These are phyloP conservation scores for Talaromyces piceae DNA, from an alignment of 2,329 filamentous ascomycete genomes.

Conservation along the genomic window DNA sequence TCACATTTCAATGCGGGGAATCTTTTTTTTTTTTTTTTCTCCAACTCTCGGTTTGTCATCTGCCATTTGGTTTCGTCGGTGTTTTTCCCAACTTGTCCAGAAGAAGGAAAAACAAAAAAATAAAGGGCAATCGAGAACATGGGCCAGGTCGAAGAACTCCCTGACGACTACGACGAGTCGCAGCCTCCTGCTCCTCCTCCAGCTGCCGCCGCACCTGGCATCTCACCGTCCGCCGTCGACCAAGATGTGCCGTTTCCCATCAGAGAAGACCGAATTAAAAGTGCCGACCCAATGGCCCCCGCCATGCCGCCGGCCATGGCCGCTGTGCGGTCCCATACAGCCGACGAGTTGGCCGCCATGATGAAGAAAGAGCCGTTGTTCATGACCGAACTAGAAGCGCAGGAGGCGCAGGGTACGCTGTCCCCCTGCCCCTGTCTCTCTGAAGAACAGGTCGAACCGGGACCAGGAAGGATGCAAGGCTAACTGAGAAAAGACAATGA, in stretches of 20 bases:
- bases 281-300: slow-evolving; percentile 27
- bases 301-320: slow-evolving; percentile 53
- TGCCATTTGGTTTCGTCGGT: neutral
- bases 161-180: slow-evolving; percentile 44
- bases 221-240: neutral
- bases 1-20: slow-evolving; percentile 3
- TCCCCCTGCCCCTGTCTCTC: no score
- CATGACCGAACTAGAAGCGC: slow-evolving; percentile 79
- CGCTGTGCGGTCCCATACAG: slow-evolving; percentile 48
- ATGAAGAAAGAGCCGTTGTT: slow-evolving; percentile 75
- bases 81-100: neutral
- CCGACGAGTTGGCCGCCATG: slow-evolving; percentile 55
- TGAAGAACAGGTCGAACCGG: neutral
- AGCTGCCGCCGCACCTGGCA: slow-evolving; percentile 9
- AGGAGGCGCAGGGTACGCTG: slow-evolving; percentile 45
- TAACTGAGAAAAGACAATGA: slow-evolving; percentile 60
- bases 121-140: slow-evolving; percentile 27
- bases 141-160: slow-evolving; percentile 46
- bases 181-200: slow-evolving; percentile 27
- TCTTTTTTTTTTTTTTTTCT: slow-evolving; percentile 2
- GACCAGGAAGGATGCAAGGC: neutral
- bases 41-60: neutral
- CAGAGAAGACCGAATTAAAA: slow-evolving; percentile 28
- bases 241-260: slow-evolving; percentile 33
- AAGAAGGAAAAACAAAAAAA: no score